Evolutionary conservation across 2,329 filamentous ascomycete species (phyloP), one percentile per base, ranked within the genome.

Genomic region (Chrysoporthe puriensis): DNA sequence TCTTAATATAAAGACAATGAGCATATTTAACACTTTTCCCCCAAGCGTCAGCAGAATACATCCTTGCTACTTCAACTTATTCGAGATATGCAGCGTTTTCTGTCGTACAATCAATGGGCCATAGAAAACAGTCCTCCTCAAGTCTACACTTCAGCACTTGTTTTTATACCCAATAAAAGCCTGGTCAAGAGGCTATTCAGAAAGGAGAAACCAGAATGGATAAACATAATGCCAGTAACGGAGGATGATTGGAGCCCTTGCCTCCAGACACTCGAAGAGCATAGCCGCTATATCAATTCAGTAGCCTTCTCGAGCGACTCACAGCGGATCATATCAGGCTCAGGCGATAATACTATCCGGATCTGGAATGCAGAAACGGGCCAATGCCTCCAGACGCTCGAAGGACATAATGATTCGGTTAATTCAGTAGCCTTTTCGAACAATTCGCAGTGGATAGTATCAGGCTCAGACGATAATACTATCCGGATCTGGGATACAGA

Each of bases 81-180:
- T 61, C 73, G 64, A 43, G 76, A 81, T 61, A 68, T 73, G 14
- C 71, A 68, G n/a, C 74, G 76, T 67, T 79, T 76, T 72, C 70
- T 76, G 21, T 50, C 72, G 7, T 66, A 69, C 69, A 66, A 70
- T 64, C 73, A 71, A 70, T 64, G 64, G 57, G 60, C 73, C 1
- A 68, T 73, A n/a, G 63, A 66, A 21, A 66, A 44, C 11, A 52
- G 63, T 3, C 71, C 71, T 1, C 70, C 71, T 1, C 70, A 73
- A 48, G 40, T 61, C 9, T 73, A 73, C 52, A 42, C 46, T 6
- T 72, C 69, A 21, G 67, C 57, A 13, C 70, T 73, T 21, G 44
- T 71, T 7, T 73, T 73, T 52, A 70, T 67, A 21, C 70, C 71
- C 2, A 34, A 52, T 0, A 18, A 44, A 5, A 70, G 69, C 32